Conservation (phyloP, 2,329 filamentous ascomycete species). For the Ophiostoma sp. region DNA sequence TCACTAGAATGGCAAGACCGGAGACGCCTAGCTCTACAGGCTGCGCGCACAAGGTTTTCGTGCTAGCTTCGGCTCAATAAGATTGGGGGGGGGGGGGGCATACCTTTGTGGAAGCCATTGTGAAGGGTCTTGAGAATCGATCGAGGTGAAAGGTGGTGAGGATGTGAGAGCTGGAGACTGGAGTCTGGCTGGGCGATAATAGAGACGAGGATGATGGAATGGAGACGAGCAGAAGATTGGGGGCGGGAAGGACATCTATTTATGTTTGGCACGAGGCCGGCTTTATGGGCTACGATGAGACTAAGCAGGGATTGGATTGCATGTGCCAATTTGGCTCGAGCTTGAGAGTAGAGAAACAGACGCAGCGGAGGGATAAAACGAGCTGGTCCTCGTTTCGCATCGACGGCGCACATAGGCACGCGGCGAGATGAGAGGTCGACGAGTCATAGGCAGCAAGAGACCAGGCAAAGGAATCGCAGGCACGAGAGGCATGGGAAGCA, state of each 20-base stretch:
- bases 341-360: not conserved
- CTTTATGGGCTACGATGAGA: not conserved
- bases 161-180: not conserved
- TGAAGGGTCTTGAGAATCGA: not conserved
- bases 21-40: not conserved
- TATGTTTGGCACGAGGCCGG: not conserved
- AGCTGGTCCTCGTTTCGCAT: not conserved
- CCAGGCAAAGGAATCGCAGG: not conserved
- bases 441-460: not conserved
- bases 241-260: not conserved
- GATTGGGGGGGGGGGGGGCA: too few relatives aligned
- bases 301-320: not conserved
- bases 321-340: not conserved
- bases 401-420: not conserved
- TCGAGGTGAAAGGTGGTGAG: not conserved
- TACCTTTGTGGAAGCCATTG: slow-evolving; percentile 12
- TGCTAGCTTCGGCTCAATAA: too few relatives aligned
- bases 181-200: not conserved
- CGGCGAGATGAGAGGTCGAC: not conserved
- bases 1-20: slow-evolving; percentile 16
- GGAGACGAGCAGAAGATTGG: not conserved
- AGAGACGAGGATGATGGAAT: not conserved
- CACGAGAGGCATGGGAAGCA: not conserved
- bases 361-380: slow-evolving; percentile 6
- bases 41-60: too few relatives aligned